Base-by-base conservation (phyloP, 2,329 filamentous ascomycete genomes). In the Fusarium nygamai region DNA sequence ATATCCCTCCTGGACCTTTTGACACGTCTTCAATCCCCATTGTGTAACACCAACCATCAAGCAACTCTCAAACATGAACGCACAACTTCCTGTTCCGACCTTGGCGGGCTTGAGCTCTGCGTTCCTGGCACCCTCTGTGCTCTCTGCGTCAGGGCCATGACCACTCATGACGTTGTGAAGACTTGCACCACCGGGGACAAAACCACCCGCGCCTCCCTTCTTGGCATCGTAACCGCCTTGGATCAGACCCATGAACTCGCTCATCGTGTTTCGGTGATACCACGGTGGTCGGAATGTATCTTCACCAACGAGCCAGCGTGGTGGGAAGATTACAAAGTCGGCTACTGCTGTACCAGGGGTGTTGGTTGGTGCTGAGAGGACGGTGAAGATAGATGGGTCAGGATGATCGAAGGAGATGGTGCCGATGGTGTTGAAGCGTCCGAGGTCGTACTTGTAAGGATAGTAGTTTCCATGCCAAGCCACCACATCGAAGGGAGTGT, bases 381-480 rank as follows among this genome's bases (percentile, higher is more conserved):
- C 92, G 2, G 90, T 94, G 83, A 92, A 95, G 81, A 95, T 94
- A 71, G 88, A 91, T 1, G 93, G 93, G 79, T 95, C 93, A 2
- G 92, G 92, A 79, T 95, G 93, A 81, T 95, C 93, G 78, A 90
- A 94, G 13, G 90, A 92, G 73, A 94, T 90, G 62, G 87, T 90
- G 27, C 93, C 93, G 50, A 95, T 91, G 48, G 90, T 90, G 83
- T 92, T 93, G 86, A 94, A 95, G 38, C 92, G 90, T 33, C 91
- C 92, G 2, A 95, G 87, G 77, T 95, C 93, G 84, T 95, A 95
- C 83, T 95, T 95, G 87, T 91, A 94, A 0, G 93, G 93, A 69
- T 92, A 92, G 83, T 94, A 95, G 72, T 90, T 93, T 50, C 93
- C 93, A 79, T 95, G 93, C 93, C 93, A 95, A 7, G 91, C 92